These are phyloP conservation scores for Tolypocladium cylindrosporum DNA, from an alignment of 2,329 filamentous ascomycete species.

Conservation along the genomic window DNA sequence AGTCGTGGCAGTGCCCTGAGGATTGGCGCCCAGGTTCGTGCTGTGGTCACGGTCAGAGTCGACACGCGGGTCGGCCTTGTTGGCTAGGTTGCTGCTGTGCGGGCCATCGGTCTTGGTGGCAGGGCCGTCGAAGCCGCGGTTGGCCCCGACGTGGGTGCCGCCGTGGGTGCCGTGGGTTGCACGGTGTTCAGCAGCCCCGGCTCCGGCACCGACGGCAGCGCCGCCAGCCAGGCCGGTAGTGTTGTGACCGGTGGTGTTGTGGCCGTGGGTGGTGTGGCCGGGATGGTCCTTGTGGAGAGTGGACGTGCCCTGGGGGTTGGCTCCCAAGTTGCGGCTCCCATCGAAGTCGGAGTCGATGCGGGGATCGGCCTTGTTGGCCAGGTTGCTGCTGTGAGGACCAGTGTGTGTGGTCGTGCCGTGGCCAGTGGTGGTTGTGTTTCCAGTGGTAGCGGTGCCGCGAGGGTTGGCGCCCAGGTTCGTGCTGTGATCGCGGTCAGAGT, in stretches of 20 bases:
- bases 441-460: conserved; percentile 18
- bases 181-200: conserved; percentile 9
- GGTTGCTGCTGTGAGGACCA: conserved; percentile 35
- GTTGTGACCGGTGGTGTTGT: neutral
- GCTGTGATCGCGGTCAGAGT: conserved; percentile 36
- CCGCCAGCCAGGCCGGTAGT: neutral
- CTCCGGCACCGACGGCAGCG: conserved; percentile 1
- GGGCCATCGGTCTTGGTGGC: conserved; percentile 29
- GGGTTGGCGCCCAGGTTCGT: conserved; percentile 19
- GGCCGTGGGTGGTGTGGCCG: conserved; percentile 24
- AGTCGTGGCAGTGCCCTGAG: conserved; percentile 14
- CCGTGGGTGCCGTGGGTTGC: conserved; percentile 26
- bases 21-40: conserved; percentile 21
- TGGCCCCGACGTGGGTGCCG: conserved; percentile 25
- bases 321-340: conserved; percentile 17
- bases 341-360: conserved; percentile 44
- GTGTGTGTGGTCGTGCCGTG: conserved; percentile 9
- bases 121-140: conserved; percentile 11
- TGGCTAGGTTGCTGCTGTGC: conserved; percentile 33
- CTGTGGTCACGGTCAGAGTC: conserved; percentile 40
- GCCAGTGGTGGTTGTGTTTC: conserved; percentile 17
- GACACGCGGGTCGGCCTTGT: conserved; percentile 44
- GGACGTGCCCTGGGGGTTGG: conserved; percentile 14
- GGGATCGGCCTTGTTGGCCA: conserved; percentile 41
- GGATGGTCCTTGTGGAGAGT: conserved; percentile 2